Percentiles rank a stretch among this genome's conserved stretches.
Conservation (phyloP, 2,329 filamentous ascomycete species). For the Botrytis tulipae region DNA sequence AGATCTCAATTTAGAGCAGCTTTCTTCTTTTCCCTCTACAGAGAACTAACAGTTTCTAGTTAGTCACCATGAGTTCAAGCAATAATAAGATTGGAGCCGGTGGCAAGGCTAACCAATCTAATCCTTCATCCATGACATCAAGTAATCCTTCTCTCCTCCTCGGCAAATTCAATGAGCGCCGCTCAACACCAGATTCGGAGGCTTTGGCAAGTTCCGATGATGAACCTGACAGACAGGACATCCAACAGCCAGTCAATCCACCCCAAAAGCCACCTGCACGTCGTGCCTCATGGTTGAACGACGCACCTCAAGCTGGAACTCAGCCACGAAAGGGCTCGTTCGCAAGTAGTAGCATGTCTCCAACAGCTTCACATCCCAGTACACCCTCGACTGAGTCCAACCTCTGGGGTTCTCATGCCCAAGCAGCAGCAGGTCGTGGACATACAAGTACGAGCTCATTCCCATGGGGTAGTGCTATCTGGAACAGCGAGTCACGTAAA, state of each 20-base stretch:
- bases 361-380: constrained; percentile 75
- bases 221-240: constrained; percentile 67
- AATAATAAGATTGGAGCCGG: constrained; percentile 27
- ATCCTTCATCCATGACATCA: constrained; percentile 49
- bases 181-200: constrained; percentile 91
- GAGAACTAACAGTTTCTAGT: background rate
- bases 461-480: constrained; percentile 77
- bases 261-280: constrained; percentile 60
- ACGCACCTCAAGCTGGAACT: constrained; percentile 63
- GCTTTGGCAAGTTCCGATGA: constrained; percentile 93
- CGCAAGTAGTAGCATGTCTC: constrained; percentile 72
- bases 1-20: background rate
- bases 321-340: constrained; percentile 73
- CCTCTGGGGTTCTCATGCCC: constrained; percentile 55
- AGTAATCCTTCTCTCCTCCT: constrained; percentile 64
- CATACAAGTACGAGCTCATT: constrained; percentile 51
- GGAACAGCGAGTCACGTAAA: constrained; percentile 72
- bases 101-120: constrained; percentile 48
- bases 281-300: constrained; percentile 82
- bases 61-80: constrained; percentile 30
- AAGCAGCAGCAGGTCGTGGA: constrained; percentile 44
- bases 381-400: constrained; percentile 70
- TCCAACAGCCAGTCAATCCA: constrained; percentile 47
- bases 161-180: constrained; percentile 74
- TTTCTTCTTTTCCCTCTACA: background rate